Percentiles rank a stretch among this genome's conserved stretches.
Conservation (phyloP, 2,329 filamentous ascomycete genomes). For the Tolypocladium capitatum region DNA sequence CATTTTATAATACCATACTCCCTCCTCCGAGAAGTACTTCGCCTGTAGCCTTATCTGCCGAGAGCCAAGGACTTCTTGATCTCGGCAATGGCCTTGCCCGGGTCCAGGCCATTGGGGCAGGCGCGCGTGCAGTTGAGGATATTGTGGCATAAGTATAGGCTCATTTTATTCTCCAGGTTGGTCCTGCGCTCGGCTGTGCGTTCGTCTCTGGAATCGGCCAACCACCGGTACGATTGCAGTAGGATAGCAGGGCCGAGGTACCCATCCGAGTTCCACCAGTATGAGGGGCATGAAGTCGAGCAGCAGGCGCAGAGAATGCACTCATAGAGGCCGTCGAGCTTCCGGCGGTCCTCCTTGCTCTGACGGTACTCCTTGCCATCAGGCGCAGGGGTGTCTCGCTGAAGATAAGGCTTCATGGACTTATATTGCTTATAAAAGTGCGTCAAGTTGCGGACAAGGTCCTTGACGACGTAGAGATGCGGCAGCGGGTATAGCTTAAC, state of each 20-base stretch:
- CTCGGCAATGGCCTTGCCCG: slow-evolving; percentile 86
- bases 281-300: slow-evolving; percentile 97
- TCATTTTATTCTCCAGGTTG: slow-evolving; percentile 96
- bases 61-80: slow-evolving; percentile 95
- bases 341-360: slow-evolving; percentile 81
- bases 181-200: slow-evolving; percentile 76
- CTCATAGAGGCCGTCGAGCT: slow-evolving; percentile 96
- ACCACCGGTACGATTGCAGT: slow-evolving; percentile 95
- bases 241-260: slow-evolving; percentile 96
- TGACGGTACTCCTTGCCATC: slow-evolving; percentile 90
- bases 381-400: slow-evolving; percentile 70
- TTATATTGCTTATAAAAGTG: slow-evolving; percentile 99
- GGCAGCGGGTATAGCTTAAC: slow-evolving; percentile 95
- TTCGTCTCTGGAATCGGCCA: slow-evolving; percentile 90
- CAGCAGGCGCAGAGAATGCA: slow-evolving; percentile 99
- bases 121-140: slow-evolving; percentile 98
- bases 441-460: slow-evolving; percentile 92
- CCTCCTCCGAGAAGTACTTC: neutral
- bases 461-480: slow-evolving; percentile 98
- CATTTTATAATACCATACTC: neutral
- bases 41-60: slow-evolving; percentile 10
- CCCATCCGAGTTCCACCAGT: slow-evolving; percentile 99
- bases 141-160: slow-evolving; percentile 95
- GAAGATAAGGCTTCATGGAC: slow-evolving; percentile 97
- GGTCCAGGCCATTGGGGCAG: slow-evolving; percentile 97